These are phyloP conservation scores for Aristolochia contorta DNA, from an alignment of 164 flowering plant genomes.

Conservation along the genomic window DNA sequence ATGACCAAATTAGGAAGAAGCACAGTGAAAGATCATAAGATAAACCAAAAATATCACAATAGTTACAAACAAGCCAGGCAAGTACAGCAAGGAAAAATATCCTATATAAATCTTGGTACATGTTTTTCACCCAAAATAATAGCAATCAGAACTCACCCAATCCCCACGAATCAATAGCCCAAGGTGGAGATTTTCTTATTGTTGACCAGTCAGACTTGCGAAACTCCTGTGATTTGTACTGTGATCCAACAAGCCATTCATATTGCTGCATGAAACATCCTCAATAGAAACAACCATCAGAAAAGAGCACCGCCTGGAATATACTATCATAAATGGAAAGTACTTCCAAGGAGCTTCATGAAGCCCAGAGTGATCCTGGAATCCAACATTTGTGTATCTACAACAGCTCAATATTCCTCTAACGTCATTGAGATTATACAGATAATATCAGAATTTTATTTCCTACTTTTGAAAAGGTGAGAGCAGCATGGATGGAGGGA, in stretches of 20 bases:
- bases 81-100: neutral
- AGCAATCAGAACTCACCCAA: conserved; percentile 49
- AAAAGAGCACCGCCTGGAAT: neutral
- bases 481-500: too few species aligned
- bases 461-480: too few species aligned
- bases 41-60: too few species aligned
- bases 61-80: neutral
- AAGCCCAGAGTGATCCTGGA: too few species aligned
- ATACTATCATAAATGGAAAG: neutral
- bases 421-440: too few species aligned
- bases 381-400: too few species aligned
- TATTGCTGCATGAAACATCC: conserved; percentile 53
- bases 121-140: too few species aligned
- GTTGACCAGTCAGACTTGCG: conserved; percentile 78
- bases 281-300: conserved; percentile 8
- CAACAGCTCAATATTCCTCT: too few species aligned
- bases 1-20: neutral
- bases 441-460: too few species aligned
- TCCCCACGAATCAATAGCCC: conserved; percentile 99
- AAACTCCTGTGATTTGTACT: conserved; percentile 86
- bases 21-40: too few species aligned
- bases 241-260: conserved; percentile 87
- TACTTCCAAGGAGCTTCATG: neutral
- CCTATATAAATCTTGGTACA: neutral
- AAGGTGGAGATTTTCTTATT: conserved; percentile 86